Evolutionary conservation across 352 stramenopile species (phyloP), one percentile per base, ranked within the genome.

Genomic region (Globisporangium nagaii): DNA sequence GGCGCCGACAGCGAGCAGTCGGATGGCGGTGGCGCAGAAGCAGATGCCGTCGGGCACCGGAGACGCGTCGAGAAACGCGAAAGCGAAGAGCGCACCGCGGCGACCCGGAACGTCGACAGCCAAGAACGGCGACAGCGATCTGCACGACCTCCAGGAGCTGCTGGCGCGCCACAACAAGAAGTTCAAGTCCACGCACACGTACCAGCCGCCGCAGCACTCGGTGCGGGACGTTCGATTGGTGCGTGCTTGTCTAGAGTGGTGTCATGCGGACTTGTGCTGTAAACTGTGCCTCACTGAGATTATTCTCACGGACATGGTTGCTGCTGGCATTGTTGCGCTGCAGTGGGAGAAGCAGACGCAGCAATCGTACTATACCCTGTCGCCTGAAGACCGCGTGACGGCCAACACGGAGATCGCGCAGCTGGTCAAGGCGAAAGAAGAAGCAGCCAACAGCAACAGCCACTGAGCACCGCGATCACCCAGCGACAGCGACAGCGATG

Each of bases 101-200:
- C 35, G 28, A 6, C 22, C 54, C 6, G 34, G 22, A 8, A 30
- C 22, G 31, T 49, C 34, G 46, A 15, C 36, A 24, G 20, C 12
- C 20, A 35, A 17, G 15, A 13, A 32, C 31, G 8, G 36, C 15
- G 53, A 58, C 20, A 63, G 53, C 15, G 62, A 71, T 32, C 54
- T 80, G 3, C 52, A 71, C 20, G 68, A 76, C 20, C 55, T 90
- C 32, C 56, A 88, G 40, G 68, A 68, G 54, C 60, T 90, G 22
- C 55, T 93, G 27, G 71, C 71, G 39, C 66, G 68, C 34, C 82
- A 93, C 58, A 93, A 93, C 63, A 90, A 88, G 62, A 87, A 86
- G 46, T 85, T 90, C 54, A 89, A 88, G 63, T 7, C 51, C 27
- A 65, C 62, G 4, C 79, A 90, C 53, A 88, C 75, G 39, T 93